Evolutionary conservation across 2,329 filamentous ascomycete species (phyloP), one percentile per base, ranked within the genome.

Genomic region (Septoria petroselini): DNA sequence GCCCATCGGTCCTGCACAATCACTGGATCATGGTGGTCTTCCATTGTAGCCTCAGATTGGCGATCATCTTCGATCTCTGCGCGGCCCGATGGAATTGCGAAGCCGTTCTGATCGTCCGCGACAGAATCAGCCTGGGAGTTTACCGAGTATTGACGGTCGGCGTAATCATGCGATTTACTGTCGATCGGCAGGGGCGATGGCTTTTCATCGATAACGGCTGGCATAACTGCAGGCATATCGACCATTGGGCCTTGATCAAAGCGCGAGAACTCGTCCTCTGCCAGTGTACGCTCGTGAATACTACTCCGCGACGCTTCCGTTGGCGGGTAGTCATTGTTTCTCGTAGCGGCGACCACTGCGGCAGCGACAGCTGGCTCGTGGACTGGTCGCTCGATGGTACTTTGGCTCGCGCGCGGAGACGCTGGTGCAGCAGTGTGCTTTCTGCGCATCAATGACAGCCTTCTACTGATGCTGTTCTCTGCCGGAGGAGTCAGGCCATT

Each of bases 161-260:
- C 38, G 23, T 42, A 42, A 9, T 56, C 58, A 27, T 60, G 59
- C 54, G 57, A 61, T 3, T 55, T 50, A 34, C 52, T 58, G 31
- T 57, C 54, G 8, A 53, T 50, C 15, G 55, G 53, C 25, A 48
- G 14, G 3, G 57, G 52, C 6, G 54, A 55, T 3, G 42, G 41
- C 19, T 60, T 48, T 11, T 63, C 59, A 7, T 58, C 43, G 7
- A 68, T 63, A 17, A 71, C 69, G 3, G 69, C 65, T 3, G 88
- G 88, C 8, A 81, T 76, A 64, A 94, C 95, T 1, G 90, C 88
- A 2, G 93, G 91, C 67, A 93, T 86, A 49, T 97, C 90, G 7
- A 80, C 70, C 18, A 96, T 77, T 1, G 93, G 93, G 2, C 91
- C 93, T 71, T 97, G 91, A 63, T 93, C 86, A 64, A 97, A 97